Percentiles rank a stretch among this genome's conserved stretches.
phyloP scores from a whole-genome alignment of 805 yeast genomes.

The Kurtzmaniella fragi region DNA sequence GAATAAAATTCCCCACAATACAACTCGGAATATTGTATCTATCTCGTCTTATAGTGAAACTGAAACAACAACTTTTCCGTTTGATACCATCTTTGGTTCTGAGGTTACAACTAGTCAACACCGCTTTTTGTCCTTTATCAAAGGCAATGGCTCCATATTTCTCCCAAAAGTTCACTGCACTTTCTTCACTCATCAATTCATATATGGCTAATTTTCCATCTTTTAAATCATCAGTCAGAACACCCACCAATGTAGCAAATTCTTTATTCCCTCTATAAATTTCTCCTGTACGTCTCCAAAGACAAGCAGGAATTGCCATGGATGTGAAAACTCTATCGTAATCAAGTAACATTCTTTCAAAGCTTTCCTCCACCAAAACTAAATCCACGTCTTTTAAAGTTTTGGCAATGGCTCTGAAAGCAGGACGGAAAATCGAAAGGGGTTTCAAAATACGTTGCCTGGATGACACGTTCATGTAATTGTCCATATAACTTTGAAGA shows the following conservation, averaged over 20 bases:
- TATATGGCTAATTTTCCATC: constrained; percentile 91
- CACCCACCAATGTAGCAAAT: constrained; percentile 90
- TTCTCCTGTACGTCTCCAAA: constrained; percentile 97
- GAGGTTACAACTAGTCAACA: constrained; percentile 83
- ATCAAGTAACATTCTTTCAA: constrained; percentile 88
- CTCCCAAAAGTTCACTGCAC: constrained; percentile 97
- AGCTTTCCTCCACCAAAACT: constrained; percentile 87
- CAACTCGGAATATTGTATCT: constrained; percentile 93
- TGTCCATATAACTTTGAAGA: constrained; percentile 86
- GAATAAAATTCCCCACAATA: constrained; percentile 92
- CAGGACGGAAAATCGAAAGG: constrained; percentile 79
- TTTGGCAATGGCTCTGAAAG: constrained; percentile 87
- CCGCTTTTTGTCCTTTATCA: constrained; percentile 93
- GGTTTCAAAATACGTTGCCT: constrained; percentile 85
- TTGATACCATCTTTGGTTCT: constrained; percentile 78
- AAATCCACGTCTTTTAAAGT: constrained; percentile 87
- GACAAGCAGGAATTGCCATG: constrained; percentile 96
- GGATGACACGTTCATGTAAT: constrained; percentile 79
- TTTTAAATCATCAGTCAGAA: constrained; percentile 80
- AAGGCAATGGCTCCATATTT: constrained; percentile 95
- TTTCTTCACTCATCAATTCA: constrained; percentile 91
- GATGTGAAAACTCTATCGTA: constrained; percentile 94
- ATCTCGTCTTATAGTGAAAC: constrained; percentile 90
- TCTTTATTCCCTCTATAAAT: constrained; percentile 93
- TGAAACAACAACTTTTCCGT: constrained; percentile 83